phyloP scores from a whole-genome alignment of 805 yeast genomes.

The Nematodospora valgi region DNA sequence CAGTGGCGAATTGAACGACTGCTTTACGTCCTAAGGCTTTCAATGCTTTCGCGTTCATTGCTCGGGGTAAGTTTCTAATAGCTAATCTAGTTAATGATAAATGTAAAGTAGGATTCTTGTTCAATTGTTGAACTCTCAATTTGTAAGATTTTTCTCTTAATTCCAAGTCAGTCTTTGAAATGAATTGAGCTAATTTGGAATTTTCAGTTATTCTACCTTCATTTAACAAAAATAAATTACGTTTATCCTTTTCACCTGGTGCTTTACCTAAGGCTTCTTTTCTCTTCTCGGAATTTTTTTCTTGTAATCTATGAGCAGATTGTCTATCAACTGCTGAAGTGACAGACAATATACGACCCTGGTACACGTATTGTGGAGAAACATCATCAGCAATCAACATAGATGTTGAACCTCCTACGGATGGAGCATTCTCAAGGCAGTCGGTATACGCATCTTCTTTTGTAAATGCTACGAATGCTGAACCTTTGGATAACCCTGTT shows the following conservation, averaged over 20 bases:
- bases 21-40: constrained; percentile 94
- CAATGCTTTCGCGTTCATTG: constrained; percentile 82
- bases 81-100: constrained; percentile 94
- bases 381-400: constrained; percentile 90
- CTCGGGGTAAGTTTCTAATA: constrained; percentile 87
- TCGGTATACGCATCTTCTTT: constrained; percentile 57
- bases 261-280: constrained; percentile 76
- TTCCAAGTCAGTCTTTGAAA: constrained; percentile 74
- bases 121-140: constrained; percentile 83
- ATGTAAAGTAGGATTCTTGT: constrained; percentile 87
- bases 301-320: constrained; percentile 71
- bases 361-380: constrained; percentile 81
- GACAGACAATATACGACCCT: constrained; percentile 85
- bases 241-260: constrained; percentile 73
- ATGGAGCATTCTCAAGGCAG: constrained; percentile 79
- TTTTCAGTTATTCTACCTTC: constrained; percentile 88
- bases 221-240: constrained; percentile 81
- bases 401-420: constrained; percentile 49
- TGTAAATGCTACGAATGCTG: constrained; percentile 89
- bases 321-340: constrained; percentile 84
- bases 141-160: constrained; percentile 84
- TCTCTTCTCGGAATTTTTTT: constrained; percentile 69
- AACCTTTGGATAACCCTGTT: constrained; percentile 86
- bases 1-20: constrained; percentile 89
- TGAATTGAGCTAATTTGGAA: constrained; percentile 69